Evolutionary conservation across 169 alveolate species (phyloP), one percentile per base, ranked within the genome.

Genomic region (Plasmodium fragile): DNA sequence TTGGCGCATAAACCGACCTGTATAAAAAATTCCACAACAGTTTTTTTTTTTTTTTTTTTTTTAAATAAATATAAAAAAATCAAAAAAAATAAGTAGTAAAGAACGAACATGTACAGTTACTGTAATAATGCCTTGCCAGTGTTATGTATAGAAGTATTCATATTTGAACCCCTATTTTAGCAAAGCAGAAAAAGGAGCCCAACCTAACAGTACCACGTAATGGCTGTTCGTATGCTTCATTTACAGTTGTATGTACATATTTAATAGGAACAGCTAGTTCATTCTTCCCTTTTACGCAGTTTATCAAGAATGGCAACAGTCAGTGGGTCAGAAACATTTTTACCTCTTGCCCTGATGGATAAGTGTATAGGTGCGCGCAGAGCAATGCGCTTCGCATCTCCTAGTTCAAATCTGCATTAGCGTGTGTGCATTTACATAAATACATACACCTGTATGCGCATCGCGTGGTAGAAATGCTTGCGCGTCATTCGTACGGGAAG

Each of bases 331-430:
- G 97, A 96, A 80, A 87, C 96, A 73, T 96, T 96, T 92, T 95
- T 98, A 25, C 99, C 99, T 16, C 97, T 98, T 73, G 99, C 99
- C 71, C 96, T 98, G 73, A 97, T 98, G 69, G 99, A 98, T 95
- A 98, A 98, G 92, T 98, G 99, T 94, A 97, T 98, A 30, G 94
- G 94, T 91, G n/a, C 49, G 81, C 25, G 16, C 43, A 36, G 53
- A 16, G 7, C n/a, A 13, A 32, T 39, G 32, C 30, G 18, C 34
- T 79, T 4, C 13, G 18, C 34, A 30, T 53, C 25, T 79, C 10
- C 65, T 25, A 65, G 75, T 65, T 65, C 75, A 65, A 28, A 65
- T 65, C 36, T 65, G 75, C 75, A 73, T 73, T 6, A 34, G 28
- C 43, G 53, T 32, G 32, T 78, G 69, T 72, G 30, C 36, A 18